phyloP scores from a whole-genome alignment of 2,329 filamentous ascomycete species.

The Fusarium proliferatum region DNA sequence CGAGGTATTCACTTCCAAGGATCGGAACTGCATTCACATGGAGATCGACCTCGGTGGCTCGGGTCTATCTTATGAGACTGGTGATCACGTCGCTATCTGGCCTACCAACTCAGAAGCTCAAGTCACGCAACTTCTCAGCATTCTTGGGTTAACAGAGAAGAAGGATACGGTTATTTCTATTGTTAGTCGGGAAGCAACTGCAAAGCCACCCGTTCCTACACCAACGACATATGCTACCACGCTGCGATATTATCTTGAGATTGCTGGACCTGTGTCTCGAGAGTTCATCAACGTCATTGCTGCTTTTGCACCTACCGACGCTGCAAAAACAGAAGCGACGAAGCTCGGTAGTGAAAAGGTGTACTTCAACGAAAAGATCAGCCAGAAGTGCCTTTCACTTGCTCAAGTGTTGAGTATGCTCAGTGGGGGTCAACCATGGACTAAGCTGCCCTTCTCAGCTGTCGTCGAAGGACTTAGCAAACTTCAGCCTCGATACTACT shows the following conservation, averaged over 20 bases:
- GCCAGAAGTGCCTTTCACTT: background rate
- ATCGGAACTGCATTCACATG: background rate
- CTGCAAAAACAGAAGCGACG: background rate
- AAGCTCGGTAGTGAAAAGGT: background rate
- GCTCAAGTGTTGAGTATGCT: background rate
- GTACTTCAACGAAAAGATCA: background rate
- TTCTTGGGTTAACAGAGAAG: background rate
- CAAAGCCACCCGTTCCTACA: conserved; percentile 1
- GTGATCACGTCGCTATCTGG: background rate
- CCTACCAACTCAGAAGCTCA: background rate
- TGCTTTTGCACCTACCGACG: background rate
- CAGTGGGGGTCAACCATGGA: background rate
- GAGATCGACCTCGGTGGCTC: background rate
- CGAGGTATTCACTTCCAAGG: background rate
- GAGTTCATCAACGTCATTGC: background rate
- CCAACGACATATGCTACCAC: conserved; percentile 3
- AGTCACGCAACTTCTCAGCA: background rate
- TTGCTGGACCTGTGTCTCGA: conserved; percentile 10
- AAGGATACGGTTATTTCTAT: background rate
- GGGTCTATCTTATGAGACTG: background rate
- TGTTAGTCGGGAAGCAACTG: background rate
- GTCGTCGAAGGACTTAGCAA: conserved; percentile 11
- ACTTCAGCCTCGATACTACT: conserved; percentile 27
- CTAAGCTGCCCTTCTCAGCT: background rate
- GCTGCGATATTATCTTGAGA: conserved; percentile 8